These are phyloP conservation scores for Sungouiozyma ichnusensis DNA, from an alignment of 805 yeast genomes.

Conservation along the genomic window DNA sequence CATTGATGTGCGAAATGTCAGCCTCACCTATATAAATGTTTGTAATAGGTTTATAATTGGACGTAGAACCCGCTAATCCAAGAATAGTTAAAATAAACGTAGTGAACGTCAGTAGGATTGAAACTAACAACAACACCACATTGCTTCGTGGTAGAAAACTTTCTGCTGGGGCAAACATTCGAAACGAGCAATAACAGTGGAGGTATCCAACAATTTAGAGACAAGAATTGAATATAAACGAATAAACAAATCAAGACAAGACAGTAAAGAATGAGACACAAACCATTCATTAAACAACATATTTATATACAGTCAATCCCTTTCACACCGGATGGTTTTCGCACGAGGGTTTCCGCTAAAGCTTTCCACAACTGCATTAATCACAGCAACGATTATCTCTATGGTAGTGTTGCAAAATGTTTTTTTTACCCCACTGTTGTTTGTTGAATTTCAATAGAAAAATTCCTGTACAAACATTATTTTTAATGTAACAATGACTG, in stretches of 20 bases:
- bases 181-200: neutral
- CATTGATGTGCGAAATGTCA: slow-evolving; percentile 26
- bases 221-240: too few species aligned
- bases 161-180: slow-evolving; percentile 2
- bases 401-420: too few species aligned
- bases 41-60: slow-evolving; percentile 23
- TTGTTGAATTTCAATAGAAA: neutral
- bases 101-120: slow-evolving; percentile 15
- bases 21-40: slow-evolving; percentile 26
- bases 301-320: too few species aligned
- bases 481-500: neutral
- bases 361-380: too few species aligned
- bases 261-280: too few species aligned
- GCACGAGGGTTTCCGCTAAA: too few species aligned
- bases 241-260: too few species aligned
- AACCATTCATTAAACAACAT: too few species aligned
- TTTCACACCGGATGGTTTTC: too few species aligned
- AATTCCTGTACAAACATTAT: too few species aligned
- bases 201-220: too few species aligned
- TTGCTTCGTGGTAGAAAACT: slow-evolving; percentile 1
- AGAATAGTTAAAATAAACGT: slow-evolving; percentile 22
- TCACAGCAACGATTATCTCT: too few species aligned
- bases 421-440: neutral
- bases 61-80: slow-evolving; percentile 25
- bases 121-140: slow-evolving; percentile 1